Conservation (phyloP, 2,329 filamentous ascomycete genomes). For the Penicillium sp. region DNA sequence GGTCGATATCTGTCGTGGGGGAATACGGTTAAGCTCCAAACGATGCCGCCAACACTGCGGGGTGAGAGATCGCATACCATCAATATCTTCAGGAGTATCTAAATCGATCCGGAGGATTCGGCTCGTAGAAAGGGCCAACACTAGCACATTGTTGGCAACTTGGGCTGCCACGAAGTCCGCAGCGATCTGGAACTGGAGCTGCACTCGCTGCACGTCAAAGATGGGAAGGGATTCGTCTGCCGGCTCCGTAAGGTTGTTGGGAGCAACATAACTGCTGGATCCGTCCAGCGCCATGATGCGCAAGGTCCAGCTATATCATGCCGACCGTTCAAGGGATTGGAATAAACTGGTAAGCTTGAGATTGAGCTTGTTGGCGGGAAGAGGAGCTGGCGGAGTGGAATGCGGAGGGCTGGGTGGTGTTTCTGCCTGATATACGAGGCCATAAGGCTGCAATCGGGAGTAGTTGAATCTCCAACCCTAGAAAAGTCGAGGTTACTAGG, state of each 20-base stretch:
- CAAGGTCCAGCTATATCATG: constrained; percentile 38
- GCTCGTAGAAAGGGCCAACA: constrained; percentile 88
- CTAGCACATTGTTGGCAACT: constrained; percentile 95
- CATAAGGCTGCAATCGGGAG: not conserved
- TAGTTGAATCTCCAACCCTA: too few relatives aligned
- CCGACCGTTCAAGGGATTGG: constrained; percentile 21
- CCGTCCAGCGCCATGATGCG: constrained; percentile 70
- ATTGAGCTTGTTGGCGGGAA: constrained; percentile 22
- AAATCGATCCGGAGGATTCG: constrained; percentile 93
- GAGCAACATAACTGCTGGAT: constrained; percentile 73
- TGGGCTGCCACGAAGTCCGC: constrained; percentile 96
- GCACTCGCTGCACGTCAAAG: constrained; percentile 90
- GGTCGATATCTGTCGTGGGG: constrained; percentile 78
- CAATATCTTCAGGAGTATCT: constrained; percentile 91
- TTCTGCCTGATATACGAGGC: constrained; percentile 13
- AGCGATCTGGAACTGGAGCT: constrained; percentile 91
- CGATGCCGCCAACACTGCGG: constrained; percentile 13
- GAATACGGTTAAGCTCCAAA: constrained; percentile 20
- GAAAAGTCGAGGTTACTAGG: too few relatives aligned
- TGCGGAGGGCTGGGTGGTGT: constrained; percentile 16
- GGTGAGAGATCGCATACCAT: constrained; percentile 61
- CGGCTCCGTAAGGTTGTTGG: constrained; percentile 64
- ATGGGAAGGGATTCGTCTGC: constrained; percentile 73
- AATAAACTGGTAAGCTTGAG: constrained; percentile 21
- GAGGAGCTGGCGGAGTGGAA: constrained; percentile 16